Conservation (phyloP, 148 eudicot genomes). For the Vaccinium darrowii region DNA sequence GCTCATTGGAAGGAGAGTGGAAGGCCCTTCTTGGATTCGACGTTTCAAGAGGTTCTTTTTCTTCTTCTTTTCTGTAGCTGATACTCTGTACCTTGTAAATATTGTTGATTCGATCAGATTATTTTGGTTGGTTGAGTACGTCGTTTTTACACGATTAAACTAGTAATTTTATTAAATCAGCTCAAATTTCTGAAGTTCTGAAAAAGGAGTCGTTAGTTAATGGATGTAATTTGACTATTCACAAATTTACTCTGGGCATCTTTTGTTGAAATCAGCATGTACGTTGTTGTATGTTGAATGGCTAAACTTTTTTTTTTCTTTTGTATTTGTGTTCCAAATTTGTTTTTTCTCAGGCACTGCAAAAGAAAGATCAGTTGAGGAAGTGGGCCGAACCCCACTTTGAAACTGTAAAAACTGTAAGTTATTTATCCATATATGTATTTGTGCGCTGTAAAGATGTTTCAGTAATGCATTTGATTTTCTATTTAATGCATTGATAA, state of each 20-base stretch:
- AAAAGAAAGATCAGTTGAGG: constrained; percentile 47
- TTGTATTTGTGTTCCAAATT: neutral
- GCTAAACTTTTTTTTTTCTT: neutral
- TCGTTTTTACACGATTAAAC: neutral
- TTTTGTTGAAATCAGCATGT: neutral
- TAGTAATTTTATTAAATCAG: neutral
- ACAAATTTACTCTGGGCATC: neutral
- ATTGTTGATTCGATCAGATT: constrained; percentile 4
- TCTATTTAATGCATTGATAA: neutral
- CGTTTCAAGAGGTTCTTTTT: constrained; percentile 46
- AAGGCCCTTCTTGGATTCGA: constrained; percentile 52
- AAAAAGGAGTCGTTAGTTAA: neutral
- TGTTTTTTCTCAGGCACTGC: constrained; percentile 35
- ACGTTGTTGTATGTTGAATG: neutral
- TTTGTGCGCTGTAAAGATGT: constrained; percentile 5
- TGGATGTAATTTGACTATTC: neutral
- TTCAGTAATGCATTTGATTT: neutral
- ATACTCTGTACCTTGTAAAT: neutral
- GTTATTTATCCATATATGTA: constrained; percentile 18
- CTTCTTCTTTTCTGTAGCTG: constrained; percentile 8
- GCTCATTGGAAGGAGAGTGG: constrained; percentile 67
- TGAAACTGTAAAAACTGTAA: constrained; percentile 50
- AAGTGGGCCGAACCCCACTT: constrained; percentile 59
- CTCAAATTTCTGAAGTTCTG: neutral
- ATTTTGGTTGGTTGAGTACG: neutral